Conservation (phyloP, 768 basidiomycete species). For the Tylopilus vinaceipallidus region DNA sequence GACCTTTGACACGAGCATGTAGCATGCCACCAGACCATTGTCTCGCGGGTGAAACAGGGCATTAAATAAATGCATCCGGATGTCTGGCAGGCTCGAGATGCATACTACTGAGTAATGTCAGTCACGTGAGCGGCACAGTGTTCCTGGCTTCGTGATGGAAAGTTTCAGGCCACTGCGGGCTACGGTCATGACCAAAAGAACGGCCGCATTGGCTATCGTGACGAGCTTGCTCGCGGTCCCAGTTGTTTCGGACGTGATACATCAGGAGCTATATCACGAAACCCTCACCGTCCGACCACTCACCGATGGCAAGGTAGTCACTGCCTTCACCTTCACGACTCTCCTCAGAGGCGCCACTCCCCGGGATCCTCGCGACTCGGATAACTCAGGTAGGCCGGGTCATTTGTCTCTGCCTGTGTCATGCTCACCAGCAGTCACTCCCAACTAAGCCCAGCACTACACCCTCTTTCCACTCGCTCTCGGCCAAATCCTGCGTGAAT, state of each 20-base stretch:
- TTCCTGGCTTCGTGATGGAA: too few relatives aligned
- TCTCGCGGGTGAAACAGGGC: too few relatives aligned
- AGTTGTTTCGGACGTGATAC: neutral
- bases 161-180: neutral
- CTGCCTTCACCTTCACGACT: constrained; percentile 80
- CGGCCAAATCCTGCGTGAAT: constrained; percentile 82
- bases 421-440: constrained; percentile 1
- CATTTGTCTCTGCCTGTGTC: neutral
- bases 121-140: too few relatives aligned
- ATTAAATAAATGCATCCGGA: too few relatives aligned
- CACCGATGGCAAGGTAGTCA: constrained; percentile 77
- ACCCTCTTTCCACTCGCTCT: constrained; percentile 82
- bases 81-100: too few relatives aligned
- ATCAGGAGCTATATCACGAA: constrained; percentile 44
- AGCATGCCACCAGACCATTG: too few relatives aligned
- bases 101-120: too few relatives aligned
- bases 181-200: constrained; percentile 6
- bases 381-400: constrained; percentile 42
- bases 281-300: constrained; percentile 57
- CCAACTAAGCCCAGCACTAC: constrained; percentile 82
- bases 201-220: neutral
- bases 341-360: constrained; percentile 52
- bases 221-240: constrained; percentile 10
- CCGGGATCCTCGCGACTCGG: constrained; percentile 51
- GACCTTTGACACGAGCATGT: too few relatives aligned